Evolutionary conservation across 352 stramenopile genomes (phyloP).

Genomic region (Thalassiosira mediterranea): DNA sequence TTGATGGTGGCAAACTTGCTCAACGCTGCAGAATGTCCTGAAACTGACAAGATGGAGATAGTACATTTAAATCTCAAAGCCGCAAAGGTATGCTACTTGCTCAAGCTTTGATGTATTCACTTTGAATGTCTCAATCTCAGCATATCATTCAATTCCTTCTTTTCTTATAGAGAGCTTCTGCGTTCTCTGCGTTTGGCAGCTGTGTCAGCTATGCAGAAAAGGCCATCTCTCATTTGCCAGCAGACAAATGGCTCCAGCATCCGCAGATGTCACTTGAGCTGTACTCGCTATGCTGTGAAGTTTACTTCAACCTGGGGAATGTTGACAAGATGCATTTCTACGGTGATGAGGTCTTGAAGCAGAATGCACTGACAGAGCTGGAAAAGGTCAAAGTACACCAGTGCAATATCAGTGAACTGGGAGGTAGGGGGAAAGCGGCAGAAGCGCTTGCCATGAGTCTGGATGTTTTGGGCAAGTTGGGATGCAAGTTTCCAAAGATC

Average conservation of each 20-base stretch:
- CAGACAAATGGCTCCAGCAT: not conserved
- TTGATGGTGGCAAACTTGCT: slow-evolving; percentile 21
- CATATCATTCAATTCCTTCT: not conserved
- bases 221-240: not conserved
- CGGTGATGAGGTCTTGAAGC: slow-evolving; percentile 7
- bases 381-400: slow-evolving; percentile 28
- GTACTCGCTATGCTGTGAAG: slow-evolving; percentile 11
- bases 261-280: not conserved
- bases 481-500: slow-evolving; percentile 19
- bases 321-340: slow-evolving; percentile 14
- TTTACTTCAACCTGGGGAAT: not conserved
- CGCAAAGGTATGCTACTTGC: not conserved
- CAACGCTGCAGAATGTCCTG: not conserved
- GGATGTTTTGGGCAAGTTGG: slow-evolving; percentile 8
- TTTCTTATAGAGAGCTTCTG: not conserved
- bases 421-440: not conserved
- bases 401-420: not conserved
- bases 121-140: not conserved
- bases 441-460: slow-evolving; percentile 18
- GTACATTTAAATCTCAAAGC: not conserved
- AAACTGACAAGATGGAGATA: not conserved
- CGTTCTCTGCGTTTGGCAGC: not conserved
- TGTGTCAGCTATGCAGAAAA: slow-evolving; percentile 6
- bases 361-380: slow-evolving; percentile 4
- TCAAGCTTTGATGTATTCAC: not conserved